Conservation (phyloP, 2,329 filamentous ascomycete genomes). For the Drechslerella coelobrocha region DNA sequence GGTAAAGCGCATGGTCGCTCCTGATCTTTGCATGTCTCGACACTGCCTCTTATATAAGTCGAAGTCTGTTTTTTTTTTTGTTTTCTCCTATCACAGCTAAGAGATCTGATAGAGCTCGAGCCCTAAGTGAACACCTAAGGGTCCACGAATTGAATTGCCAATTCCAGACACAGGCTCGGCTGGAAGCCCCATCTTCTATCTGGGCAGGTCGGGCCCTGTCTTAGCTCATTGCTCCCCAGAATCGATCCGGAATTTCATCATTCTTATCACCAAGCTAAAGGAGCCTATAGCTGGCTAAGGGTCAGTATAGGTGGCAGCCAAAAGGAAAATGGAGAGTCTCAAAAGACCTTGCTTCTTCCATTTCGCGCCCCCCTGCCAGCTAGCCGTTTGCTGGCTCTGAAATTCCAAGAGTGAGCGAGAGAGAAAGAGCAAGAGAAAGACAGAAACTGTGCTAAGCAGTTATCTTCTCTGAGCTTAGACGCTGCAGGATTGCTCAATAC, state of each 20-base stretch:
- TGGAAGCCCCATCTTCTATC: conserved; percentile 49
- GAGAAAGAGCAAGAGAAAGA: not conserved
- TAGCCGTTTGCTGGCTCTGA: not conserved
- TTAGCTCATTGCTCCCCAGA: conserved; percentile 37
- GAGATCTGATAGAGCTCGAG: conserved; percentile 17
- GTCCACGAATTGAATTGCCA: conserved; percentile 46
- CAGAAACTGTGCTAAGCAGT: conserved; percentile 1
- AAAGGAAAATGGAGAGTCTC: not conserved
- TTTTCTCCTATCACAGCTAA: not conserved
- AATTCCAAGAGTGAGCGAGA: not conserved
- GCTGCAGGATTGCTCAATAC: conserved; percentile 25
- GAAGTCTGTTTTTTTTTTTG: not conserved
- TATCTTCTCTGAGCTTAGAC: conserved; percentile 25
- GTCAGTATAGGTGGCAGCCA: conserved; percentile 2
- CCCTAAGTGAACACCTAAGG: conserved; percentile 16
- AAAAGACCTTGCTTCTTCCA: conserved; percentile 14
- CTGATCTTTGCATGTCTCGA: not conserved
- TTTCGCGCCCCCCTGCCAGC: not conserved
- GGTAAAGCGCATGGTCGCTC: no score
- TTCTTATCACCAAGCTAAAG: not conserved
- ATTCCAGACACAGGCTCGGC: conserved; percentile 50
- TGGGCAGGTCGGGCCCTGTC: conserved; percentile 43
- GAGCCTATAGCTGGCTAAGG: conserved; percentile 4
- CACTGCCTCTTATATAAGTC: conserved; percentile 1
- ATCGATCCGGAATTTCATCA: conserved; percentile 1